Evolutionary conservation across 352 stramenopile genomes (phyloP).

Genomic region (Pythium dissotocum): DNA sequence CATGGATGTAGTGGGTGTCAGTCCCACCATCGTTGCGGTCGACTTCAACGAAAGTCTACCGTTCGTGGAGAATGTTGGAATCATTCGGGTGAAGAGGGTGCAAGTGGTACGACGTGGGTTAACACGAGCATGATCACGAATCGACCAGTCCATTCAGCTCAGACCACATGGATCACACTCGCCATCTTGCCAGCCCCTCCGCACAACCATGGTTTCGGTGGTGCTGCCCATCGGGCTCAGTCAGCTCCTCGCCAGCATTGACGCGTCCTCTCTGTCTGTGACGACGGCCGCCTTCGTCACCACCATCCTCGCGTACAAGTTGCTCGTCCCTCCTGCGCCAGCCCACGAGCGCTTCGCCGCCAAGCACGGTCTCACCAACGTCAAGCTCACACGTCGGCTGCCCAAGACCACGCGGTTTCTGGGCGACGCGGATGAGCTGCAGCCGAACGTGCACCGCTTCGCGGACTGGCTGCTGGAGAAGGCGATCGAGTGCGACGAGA

Average conservation of each 20-base stretch:
- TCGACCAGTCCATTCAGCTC: no score
- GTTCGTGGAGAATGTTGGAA: no score
- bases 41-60: no score
- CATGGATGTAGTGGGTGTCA: no score
- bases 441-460: constrained; percentile 14
- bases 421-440: constrained; percentile 9
- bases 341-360: constrained; percentile 10
- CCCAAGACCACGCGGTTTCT: constrained; percentile 1
- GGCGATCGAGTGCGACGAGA: constrained; percentile 7
- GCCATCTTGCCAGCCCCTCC: neutral
- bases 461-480: constrained; percentile 24
- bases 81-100: no score
- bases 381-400: constrained; percentile 12
- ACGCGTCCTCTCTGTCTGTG: constrained; percentile 5
- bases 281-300: constrained; percentile 2
- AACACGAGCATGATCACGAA: no score
- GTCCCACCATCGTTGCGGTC: no score
- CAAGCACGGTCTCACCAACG: constrained; percentile 16
- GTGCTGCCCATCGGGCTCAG: neutral
- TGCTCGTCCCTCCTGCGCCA: constrained; percentile 7
- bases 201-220: neutral
- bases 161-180: neutral
- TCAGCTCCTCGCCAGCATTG: neutral
- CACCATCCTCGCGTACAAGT: constrained; percentile 19
- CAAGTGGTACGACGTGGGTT: no score